A percentile compares a stretch with the other conserved stretches of the same genome.
Conservation (phyloP, 2,329 filamentous ascomycete species). For the Cladosporium halotolerans region DNA sequence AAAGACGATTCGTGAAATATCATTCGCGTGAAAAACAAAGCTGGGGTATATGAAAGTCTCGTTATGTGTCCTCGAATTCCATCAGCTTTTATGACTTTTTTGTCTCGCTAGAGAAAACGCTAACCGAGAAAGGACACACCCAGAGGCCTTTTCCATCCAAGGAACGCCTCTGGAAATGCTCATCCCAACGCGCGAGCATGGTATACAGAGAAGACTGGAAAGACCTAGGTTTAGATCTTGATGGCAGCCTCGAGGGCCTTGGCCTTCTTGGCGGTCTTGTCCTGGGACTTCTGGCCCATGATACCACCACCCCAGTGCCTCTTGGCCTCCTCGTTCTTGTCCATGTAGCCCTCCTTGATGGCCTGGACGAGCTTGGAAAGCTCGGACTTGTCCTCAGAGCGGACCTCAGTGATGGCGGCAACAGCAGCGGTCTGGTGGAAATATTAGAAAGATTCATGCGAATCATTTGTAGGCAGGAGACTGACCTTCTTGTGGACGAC, state of each 20-base stretch:
- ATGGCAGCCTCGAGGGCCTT: conserved; percentile 91
- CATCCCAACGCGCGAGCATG: conserved; percentile 12
- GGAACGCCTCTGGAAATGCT: conserved; percentile 11
- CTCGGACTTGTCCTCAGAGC: conserved; percentile 96
- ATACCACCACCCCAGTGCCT: conserved; percentile 99
- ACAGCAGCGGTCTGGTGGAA: conserved; percentile 82
- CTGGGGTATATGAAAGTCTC: conserved; percentile 12
- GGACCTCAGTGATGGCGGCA: conserved; percentile 91
- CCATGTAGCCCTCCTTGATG: conserved; percentile 96
- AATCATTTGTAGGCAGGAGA: neutral
- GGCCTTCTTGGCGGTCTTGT: conserved; percentile 73
- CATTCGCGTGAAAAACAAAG: conserved; percentile 8
- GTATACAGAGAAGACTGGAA: conserved; percentile 1
- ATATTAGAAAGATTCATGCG: conserved; percentile 22
- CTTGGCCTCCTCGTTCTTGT: conserved; percentile 87
- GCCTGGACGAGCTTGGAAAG: conserved; percentile 92
- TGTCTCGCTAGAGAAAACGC: conserved; percentile 10
- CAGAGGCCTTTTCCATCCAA: conserved; percentile 9
- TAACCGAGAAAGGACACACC: conserved; percentile 12
- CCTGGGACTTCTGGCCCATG: conserved; percentile 92
- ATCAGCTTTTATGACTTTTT: conserved; percentile 12
- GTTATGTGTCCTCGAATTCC: conserved; percentile 11
- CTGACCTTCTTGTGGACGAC: conserved; percentile 98
- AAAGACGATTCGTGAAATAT: conserved; percentile 5
- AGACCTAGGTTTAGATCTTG: conserved; percentile 71